These are phyloP conservation scores for Candida coleopterorum DNA, from an alignment of 805 yeast genomes.

Conservation along the genomic window DNA sequence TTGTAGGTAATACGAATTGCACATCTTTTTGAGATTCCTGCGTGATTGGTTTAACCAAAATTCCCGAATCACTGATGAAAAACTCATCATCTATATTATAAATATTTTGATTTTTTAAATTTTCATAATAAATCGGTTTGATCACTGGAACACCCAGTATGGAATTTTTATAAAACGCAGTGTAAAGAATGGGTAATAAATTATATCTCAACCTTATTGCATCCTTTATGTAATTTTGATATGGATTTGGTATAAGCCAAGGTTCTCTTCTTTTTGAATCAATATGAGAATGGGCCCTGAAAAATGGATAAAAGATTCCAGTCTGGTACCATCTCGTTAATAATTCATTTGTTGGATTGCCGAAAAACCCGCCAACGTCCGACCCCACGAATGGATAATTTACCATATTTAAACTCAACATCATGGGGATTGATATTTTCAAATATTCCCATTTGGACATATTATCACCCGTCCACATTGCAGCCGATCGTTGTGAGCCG, in stretches of 20 bases:
- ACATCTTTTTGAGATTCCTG: conserved; percentile 42
- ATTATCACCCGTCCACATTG: conserved; percentile 98
- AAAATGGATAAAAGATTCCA: conserved; percentile 94
- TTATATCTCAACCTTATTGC: conserved; percentile 71
- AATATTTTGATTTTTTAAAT: conserved; percentile 41
- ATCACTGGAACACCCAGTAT: conserved; percentile 64
- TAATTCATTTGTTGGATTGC: conserved; percentile 78
- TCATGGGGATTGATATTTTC: conserved; percentile 78
- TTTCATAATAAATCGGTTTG: conserved; percentile 59
- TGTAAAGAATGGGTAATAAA: conserved; percentile 75
- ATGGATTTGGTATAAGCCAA: conserved; percentile 76
- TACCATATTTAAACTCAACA: conserved; percentile 70
- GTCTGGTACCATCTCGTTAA: conserved; percentile 93
- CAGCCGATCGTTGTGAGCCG: conserved; percentile 88
- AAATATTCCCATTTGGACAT: conserved; percentile 90
- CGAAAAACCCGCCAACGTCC: conserved; percentile 96
- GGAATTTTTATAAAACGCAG: conserved; percentile 66
- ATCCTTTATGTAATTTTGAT: conserved; percentile 58
- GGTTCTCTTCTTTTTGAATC: conserved; percentile 94
- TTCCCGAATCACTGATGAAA: conserved; percentile 64
- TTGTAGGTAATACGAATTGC: conserved; percentile 49
- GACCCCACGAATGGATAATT: conserved; percentile 95
- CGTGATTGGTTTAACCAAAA: conserved; percentile 78
- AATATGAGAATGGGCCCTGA: conserved; percentile 94
- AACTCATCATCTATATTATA: conserved; percentile 79